phyloP scores from a whole-genome alignment of 116 monocot species.

The Papilionanthe hybrid region DNA sequence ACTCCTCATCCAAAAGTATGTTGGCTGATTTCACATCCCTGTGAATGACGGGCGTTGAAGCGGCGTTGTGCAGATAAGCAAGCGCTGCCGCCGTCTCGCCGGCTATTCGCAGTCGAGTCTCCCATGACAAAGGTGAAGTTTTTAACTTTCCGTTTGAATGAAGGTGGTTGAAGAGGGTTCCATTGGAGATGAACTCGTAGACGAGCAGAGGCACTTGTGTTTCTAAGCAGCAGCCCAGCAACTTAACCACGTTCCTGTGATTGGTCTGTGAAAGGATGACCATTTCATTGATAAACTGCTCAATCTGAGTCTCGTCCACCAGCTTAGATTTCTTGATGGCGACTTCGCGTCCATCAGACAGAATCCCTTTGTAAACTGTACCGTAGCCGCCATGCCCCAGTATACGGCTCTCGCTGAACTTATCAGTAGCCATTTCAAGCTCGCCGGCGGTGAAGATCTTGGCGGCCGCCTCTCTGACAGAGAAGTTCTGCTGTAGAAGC shows the following conservation, averaged over 20 bases:
- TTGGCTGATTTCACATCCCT: slow-evolving; percentile 26
- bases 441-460: slow-evolving; percentile 20
- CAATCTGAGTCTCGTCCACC: slow-evolving; percentile 13
- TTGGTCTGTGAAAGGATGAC: slow-evolving; percentile 28
- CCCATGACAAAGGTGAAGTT: not conserved
- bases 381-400: slow-evolving; percentile 26
- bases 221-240: slow-evolving; percentile 42
- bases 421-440: slow-evolving; percentile 16
- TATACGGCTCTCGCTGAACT: slow-evolving; percentile 24
- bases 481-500: not conserved
- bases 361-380: slow-evolving; percentile 40
- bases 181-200: slow-evolving; percentile 34
- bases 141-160: slow-evolving; percentile 1
- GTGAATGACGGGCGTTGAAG: not conserved
- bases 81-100: slow-evolving; percentile 15
- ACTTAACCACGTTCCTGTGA: slow-evolving; percentile 37
- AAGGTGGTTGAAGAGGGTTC: slow-evolving; percentile 19
- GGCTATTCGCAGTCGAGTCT: slow-evolving; percentile 18
- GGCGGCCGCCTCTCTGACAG: not conserved
- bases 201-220: slow-evolving; percentile 34
- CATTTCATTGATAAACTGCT: slow-evolving; percentile 44
- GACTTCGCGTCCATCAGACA: slow-evolving; percentile 10
- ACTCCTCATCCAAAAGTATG: slow-evolving; percentile 21
- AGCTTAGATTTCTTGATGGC: slow-evolving; percentile 39
- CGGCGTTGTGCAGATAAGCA: slow-evolving; percentile 18